Evolutionary conservation across 2,329 filamentous ascomycete species (phyloP).

Genomic region (Clonostachys solani): DNA sequence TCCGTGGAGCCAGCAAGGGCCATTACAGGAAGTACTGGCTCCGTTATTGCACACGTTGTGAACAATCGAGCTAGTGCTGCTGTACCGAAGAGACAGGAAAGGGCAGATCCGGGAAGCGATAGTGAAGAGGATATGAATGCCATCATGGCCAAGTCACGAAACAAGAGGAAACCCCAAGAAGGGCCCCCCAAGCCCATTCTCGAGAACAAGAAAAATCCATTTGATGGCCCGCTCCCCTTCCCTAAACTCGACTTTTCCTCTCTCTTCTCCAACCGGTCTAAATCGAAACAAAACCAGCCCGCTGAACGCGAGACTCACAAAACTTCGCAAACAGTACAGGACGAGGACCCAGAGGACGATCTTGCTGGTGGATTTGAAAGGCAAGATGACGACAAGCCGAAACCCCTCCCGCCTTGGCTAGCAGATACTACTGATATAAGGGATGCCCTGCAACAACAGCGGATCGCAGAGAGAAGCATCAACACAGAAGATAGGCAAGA

Average conservation of each 20-base stretch:
- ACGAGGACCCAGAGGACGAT: slow-evolving; percentile 26
- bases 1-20: slow-evolving; percentile 45
- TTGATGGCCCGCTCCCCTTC: slow-evolving; percentile 84
- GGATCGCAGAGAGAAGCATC: slow-evolving; percentile 51
- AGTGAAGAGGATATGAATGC: slow-evolving; percentile 78
- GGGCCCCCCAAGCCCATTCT: slow-evolving; percentile 23
- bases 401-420: slow-evolving; percentile 76
- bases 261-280: slow-evolving; percentile 36
- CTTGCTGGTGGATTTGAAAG: slow-evolving; percentile 61
- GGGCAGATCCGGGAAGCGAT: slow-evolving; percentile 48
- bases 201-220: slow-evolving; percentile 56
- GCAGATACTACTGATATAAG: slow-evolving; percentile 61
- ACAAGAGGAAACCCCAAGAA: slow-evolving; percentile 39
- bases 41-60: slow-evolving; percentile 68
- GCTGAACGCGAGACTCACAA: not conserved
- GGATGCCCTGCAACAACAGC: slow-evolving; percentile 55
- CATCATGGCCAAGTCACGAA: slow-evolving; percentile 68
- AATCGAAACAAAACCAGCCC: slow-evolving; percentile 22
- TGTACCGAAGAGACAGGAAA: slow-evolving; percentile 35
- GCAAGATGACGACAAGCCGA: slow-evolving; percentile 35
- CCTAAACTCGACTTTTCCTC: slow-evolving; percentile 74
- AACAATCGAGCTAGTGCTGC: slow-evolving; percentile 68
- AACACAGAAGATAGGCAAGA: slow-evolving; percentile 59
- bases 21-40: slow-evolving; percentile 44
- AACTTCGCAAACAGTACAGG: slow-evolving; percentile 3